Base-by-base conservation (phyloP, 2,329 filamentous ascomycete genomes). In the Talaromyces islandicus region DNA sequence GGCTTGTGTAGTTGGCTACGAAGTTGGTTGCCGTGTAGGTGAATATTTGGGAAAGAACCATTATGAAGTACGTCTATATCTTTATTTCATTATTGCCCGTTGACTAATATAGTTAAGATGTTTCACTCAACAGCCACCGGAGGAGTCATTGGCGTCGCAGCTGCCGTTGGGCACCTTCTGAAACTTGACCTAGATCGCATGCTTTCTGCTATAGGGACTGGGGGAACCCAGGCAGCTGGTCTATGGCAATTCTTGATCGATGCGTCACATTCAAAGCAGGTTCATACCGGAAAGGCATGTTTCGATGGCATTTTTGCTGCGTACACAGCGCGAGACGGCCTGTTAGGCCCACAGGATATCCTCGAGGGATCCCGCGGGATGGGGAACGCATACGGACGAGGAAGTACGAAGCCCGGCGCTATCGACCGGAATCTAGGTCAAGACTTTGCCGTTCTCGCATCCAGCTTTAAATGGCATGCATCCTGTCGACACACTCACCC, bases 401-500 rank as follows among this genome's bases (percentile, higher is more conserved):
- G 66, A 0, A 43, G 60, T 10, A 64, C 67, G 9, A 60, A 62
- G 7, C 65, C 67, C 1, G 63, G 64, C 17, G 67, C 67, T 12
- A 70, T 71, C 50, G 64, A 69, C 48, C 58, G 58, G 12, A 61
- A 68, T 38, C 64, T 72, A 5, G 69, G 70, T 0, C 48, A 17
- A 3, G 63, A 70, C 1, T 72, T 63, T 54, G 64, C 69, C 1
- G 58, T 72, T 30, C 41, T 70, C 27, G 60, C 64, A 2, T 71
- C 70, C 11, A 72, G 70, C 54, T 72, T 72, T 54, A 72, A 72
- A 54, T 72, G 69, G 70, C 70, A 72, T 62, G 70, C 70, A 1
- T 71, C 68, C 1, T 72, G 70, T 59, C 64, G 70, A 24, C 70
- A 72, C 58, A 72, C 70, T 3, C 70, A 72, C 46, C 70, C 69